Evolutionary conservation across 1,284 basidiomycete genomes (phyloP).

Genomic region (Salmacisia buchloeana): DNA sequence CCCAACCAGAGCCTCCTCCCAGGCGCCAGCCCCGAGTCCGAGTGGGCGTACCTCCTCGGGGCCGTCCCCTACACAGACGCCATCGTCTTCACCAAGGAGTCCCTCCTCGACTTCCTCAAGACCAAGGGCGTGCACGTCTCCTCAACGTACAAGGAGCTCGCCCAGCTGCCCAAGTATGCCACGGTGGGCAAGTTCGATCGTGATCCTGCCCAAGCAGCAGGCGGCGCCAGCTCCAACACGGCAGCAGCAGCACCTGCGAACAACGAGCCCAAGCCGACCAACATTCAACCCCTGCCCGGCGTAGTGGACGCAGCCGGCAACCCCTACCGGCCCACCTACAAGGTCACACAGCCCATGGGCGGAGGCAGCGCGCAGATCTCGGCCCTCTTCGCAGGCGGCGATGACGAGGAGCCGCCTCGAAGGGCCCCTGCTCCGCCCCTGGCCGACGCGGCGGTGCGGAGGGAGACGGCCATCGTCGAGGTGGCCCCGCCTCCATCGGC

Average conservation of each 20-base stretch:
- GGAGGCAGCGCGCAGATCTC: conserved; percentile 32
- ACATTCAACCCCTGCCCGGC: conserved; percentile 3
- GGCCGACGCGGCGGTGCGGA: not conserved
- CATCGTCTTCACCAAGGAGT: conserved; percentile 42
- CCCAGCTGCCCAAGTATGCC: conserved; percentile 35
- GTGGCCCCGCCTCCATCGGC: not conserved
- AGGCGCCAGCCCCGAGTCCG: conserved; percentile 2
- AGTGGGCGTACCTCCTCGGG: conserved; percentile 13
- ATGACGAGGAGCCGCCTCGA: conserved; percentile 15
- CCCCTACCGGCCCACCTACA: conserved; percentile 36
- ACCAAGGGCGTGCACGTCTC: conserved; percentile 36
- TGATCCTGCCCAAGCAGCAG: not conserved
- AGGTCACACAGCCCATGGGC: conserved; percentile 37
- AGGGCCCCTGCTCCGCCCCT: not conserved
- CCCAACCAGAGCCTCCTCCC: not conserved
- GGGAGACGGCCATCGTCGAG: not conserved
- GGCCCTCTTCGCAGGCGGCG: conserved; percentile 27
- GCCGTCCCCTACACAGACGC: conserved; percentile 24
- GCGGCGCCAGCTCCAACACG: conserved; percentile 1
- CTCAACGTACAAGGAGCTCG: conserved; percentile 37
- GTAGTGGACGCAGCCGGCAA: conserved; percentile 36
- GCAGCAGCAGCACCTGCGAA: conserved; percentile 6
- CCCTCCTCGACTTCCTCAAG: conserved; percentile 39
- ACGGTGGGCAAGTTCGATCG: conserved; percentile 26
- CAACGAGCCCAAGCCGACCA: not conserved